Percentiles rank a stretch among this genome's conserved stretches.
phyloP scores from a whole-genome alignment of 2,329 filamentous ascomycete genomes.

The Xylariaceae sp. region DNA sequence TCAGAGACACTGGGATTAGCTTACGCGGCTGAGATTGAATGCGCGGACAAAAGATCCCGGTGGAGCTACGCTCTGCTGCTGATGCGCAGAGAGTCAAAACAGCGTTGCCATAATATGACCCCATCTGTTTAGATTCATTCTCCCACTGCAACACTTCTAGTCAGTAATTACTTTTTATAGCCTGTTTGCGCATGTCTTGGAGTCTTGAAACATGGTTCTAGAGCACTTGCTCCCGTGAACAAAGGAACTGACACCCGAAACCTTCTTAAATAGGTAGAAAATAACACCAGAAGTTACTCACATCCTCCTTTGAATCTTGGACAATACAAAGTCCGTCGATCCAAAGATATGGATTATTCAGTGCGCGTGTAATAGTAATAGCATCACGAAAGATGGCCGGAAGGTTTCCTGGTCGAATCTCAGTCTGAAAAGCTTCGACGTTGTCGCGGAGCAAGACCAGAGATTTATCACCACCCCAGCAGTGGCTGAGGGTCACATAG shows the following conservation, averaged over 20 bases:
- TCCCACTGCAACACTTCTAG: no score
- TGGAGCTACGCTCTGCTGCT: neutral
- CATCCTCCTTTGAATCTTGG: constrained; percentile 5
- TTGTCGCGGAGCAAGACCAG: neutral
- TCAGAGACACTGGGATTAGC: neutral
- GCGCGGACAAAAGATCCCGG: neutral
- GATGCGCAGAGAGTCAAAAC: constrained; percentile 3
- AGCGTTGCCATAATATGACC: neutral
- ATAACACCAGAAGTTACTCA: no score
- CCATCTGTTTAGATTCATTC: constrained; percentile 3
- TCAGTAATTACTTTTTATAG: no score
- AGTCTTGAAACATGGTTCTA: no score
- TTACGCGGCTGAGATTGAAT: neutral
- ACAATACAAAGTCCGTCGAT: constrained; percentile 8
- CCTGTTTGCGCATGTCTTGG: no score
- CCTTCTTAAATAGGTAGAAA: no score
- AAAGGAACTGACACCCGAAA: no score
- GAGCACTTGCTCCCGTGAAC: no score
- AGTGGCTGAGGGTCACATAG: constrained; percentile 19
- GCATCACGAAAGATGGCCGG: constrained; percentile 11
- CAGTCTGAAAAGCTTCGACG: neutral
- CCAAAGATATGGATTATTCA: constrained; percentile 9
- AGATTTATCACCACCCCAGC: constrained; percentile 14
- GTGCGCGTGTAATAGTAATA: constrained; percentile 3
- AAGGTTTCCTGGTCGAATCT: neutral